Evolutionary conservation across 2,329 filamentous ascomycete genomes (phyloP).

Genomic region (Diplodia sapinea): DNA sequence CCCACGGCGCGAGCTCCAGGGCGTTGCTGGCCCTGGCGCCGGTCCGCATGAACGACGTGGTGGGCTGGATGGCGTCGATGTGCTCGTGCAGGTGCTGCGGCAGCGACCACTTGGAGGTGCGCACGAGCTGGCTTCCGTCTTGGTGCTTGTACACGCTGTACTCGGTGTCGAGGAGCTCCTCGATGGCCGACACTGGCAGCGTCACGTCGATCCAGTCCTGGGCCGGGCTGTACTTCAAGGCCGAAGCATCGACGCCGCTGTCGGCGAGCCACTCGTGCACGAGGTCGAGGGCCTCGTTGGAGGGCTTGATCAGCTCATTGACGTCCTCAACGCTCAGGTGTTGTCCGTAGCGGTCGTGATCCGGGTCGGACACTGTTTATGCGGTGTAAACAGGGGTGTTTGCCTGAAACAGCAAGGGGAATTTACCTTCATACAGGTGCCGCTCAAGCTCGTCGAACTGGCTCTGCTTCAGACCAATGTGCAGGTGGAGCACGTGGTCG

Average conservation of each 20-base stretch:
- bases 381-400: too few relatives aligned
- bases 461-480: constrained; percentile 60
- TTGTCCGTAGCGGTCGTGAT: constrained; percentile 57
- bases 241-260: constrained; percentile 51
- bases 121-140: constrained; percentile 48
- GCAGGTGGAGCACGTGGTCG: constrained; percentile 55
- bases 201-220: constrained; percentile 60
- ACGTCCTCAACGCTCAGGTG: constrained; percentile 57
- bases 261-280: constrained; percentile 59
- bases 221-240: constrained; percentile 51
- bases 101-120: constrained; percentile 51
- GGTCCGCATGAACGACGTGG: constrained; percentile 52
- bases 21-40: constrained; percentile 31
- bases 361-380: constrained; percentile 56
- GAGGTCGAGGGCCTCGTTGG: constrained; percentile 53
- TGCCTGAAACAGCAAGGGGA: not conserved
- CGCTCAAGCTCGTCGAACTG: constrained; percentile 59
- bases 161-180: constrained; percentile 54
- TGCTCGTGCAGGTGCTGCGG: constrained; percentile 48
- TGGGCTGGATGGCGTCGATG: constrained; percentile 59
- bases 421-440: constrained; percentile 54
- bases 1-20: constrained; percentile 10
- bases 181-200: constrained; percentile 55
- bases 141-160: constrained; percentile 51
- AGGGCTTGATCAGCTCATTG: constrained; percentile 56